Base-by-base conservation (phyloP, 306 rosid species). In the Ochetophila trinervis region DNA sequence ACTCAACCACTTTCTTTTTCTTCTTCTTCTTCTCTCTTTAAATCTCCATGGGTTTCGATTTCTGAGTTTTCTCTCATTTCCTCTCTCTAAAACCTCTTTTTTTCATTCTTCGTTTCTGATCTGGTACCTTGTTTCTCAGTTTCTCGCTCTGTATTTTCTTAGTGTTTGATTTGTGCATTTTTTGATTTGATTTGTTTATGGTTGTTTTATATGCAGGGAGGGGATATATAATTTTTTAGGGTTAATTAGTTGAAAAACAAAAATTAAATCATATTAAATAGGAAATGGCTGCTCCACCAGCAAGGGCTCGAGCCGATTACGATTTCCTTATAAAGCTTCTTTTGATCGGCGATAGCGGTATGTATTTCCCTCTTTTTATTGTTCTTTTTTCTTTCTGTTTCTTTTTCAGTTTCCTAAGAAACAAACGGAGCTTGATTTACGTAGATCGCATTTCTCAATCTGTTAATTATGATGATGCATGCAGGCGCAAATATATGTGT, bases 231-330 rank as follows among this genome's bases (percentile, higher is more conserved):
- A 65, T 59, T 21, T 35, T 20, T 72, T 49, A 44, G 53, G 51
- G 67, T 79, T 60, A 49, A 71, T 66, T 63, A 14, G 60, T 57
- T 65, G n/a, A n/a, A n/a, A n/a, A n/a, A n/a, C n/a, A n/a, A 47
- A 32, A 59, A 48, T 8, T 32, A 15, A 69, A 30, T 64, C 65
- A 15, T 35, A 37, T 16, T 50, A 44, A n/a, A 40, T 23, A 67
- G 49, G 36, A 35, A 78, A 90, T 93, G 98, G 98, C 98, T 82
- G 95, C 96, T 82, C 98, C 97, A 81, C 89, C 95, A 56, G 90
- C 97, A 68, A 89, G 97, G 85, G 96, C 98, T 78, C 87, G 98
- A 48, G 98, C 98, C 68, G 98, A 93, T 87, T 93, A 89, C 68
- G 98, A 93, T 80, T 93, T 69, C 74, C 98, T 93, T 77, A 83